Base-by-base conservation (phyloP, 805 yeast genomes). In the Martiniozyma abietophila region DNA sequence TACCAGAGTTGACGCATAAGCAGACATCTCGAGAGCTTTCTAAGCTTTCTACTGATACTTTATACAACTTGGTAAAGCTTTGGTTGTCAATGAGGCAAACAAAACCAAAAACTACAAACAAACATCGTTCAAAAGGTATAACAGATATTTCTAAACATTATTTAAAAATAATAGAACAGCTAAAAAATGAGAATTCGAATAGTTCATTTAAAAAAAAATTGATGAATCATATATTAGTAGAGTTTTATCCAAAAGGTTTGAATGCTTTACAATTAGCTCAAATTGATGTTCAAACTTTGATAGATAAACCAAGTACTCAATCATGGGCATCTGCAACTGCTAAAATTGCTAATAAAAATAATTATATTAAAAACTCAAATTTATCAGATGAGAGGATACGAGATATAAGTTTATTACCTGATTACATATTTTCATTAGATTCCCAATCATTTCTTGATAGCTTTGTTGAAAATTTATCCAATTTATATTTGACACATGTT, bases 201-300 rank as follows among this genome's bases (percentile, higher is more conserved):
- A 14, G 26, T 7, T 22, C 25, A 1, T 36, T 54, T 10, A 63
- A 59, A 33, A 43, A 53, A 33, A 54, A 49, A 30, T 41, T 62
- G 16, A 56, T 74, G 5, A 74, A 74, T 38, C 49, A 53, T 23
- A 57, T 74, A n/a, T 39, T 72, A 7, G 61, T 53, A 25, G 67
- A 69, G 10, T 67, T 59, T 43, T 79, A 82, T 69, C 56, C 66
- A 2, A 45, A 54, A 5, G 85, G 85, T 0, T 50, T 79, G 27
- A 78, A 76, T 43, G 55, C 77, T 1, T 59, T 75, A 12, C 94
- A 82, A 49, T 49, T 76, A 26, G 77, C 92, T 0, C 85, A 80
- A 40, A 56, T 80, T 5, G 92, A 82, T 44, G 71, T 79, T 34
- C 81, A 77, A 44, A 48, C 69, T 28, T 59, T 80, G 28, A 69